Evolutionary conservation across 371 early-diverging fungal genomes (phyloP).

Genomic region (Zancudomyces culisetae): DNA sequence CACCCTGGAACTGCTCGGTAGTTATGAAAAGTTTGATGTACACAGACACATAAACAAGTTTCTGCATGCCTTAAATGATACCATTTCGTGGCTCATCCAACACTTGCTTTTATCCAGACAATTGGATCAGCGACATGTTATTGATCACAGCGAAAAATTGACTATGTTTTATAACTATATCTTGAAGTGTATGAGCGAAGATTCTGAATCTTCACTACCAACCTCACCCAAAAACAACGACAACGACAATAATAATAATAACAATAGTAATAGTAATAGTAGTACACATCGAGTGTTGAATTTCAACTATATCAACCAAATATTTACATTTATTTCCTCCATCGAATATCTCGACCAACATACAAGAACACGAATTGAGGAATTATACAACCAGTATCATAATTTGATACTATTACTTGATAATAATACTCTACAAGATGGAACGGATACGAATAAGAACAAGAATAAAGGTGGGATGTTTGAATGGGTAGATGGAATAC

Average conservation of each 20-base stretch:
- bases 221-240: too few species aligned
- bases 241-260: too few species aligned
- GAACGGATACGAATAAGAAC: background rate
- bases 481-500: constrained; percentile 93
- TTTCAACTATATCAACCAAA: too few species aligned
- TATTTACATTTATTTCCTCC: too few species aligned
- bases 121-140: constrained; percentile 1
- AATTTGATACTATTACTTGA: too few species aligned
- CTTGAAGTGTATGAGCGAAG: background rate
- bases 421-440: background rate
- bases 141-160: background rate
- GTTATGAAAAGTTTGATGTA: constrained; percentile 89
- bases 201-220: background rate
- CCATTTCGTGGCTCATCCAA: background rate
- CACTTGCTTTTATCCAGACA: background rate
- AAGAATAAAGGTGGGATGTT: constrained; percentile 38
- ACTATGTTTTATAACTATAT: too few species aligned
- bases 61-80: background rate
- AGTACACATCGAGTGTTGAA: background rate
- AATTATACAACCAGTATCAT: too few species aligned
- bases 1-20: constrained; percentile 86
- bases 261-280: background rate
- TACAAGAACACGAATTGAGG: background rate
- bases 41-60: constrained; percentile 38
- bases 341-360: background rate